These are phyloP conservation scores for Yamadazyma aaseri DNA, from an alignment of 1,139 yeast species.

Conservation along the genomic window DNA sequence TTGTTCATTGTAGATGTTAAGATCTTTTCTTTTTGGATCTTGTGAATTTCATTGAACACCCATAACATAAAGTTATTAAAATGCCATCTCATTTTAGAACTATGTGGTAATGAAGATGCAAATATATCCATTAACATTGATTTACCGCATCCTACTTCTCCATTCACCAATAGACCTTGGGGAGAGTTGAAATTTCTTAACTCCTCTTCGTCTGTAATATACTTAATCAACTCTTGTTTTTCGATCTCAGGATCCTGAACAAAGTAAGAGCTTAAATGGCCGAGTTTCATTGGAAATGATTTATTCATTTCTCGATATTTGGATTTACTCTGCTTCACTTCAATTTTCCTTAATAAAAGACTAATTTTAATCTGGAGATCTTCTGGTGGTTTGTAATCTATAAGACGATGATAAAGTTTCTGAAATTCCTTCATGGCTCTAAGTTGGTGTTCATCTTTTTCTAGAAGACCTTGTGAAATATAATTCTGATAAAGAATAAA, in stretches of 20 bases:
- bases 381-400: slow-evolving; percentile 59
- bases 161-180: slow-evolving; percentile 63
- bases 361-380: slow-evolving; percentile 49
- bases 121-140: slow-evolving; percentile 73
- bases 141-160: slow-evolving; percentile 78
- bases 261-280: slow-evolving; percentile 22
- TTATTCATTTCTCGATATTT: slow-evolving; percentile 10
- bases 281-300: slow-evolving; percentile 17
- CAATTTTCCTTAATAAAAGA: slow-evolving; percentile 47
- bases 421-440: slow-evolving; percentile 67
- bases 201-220: slow-evolving; percentile 66
- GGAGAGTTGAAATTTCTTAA: slow-evolving; percentile 56
- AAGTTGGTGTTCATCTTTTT: slow-evolving; percentile 57
- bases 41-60: slow-evolving; percentile 64
- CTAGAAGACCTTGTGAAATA: slow-evolving; percentile 49
- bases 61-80: slow-evolving; percentile 68
- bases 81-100: slow-evolving; percentile 69
- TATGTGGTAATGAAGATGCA: slow-evolving; percentile 63
- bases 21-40: slow-evolving; percentile 44
- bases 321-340: slow-evolving; percentile 31
- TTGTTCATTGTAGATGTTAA: slow-evolving; percentile 29
- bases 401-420: slow-evolving; percentile 55
- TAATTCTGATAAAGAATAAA: slow-evolving; percentile 54
- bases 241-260: slow-evolving; percentile 27
- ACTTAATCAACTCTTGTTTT: slow-evolving; percentile 39